These are phyloP conservation scores for Aspergillus homomorphus DNA, from an alignment of 495 filamentous ascomycete genomes.

Conservation along the genomic window DNA sequence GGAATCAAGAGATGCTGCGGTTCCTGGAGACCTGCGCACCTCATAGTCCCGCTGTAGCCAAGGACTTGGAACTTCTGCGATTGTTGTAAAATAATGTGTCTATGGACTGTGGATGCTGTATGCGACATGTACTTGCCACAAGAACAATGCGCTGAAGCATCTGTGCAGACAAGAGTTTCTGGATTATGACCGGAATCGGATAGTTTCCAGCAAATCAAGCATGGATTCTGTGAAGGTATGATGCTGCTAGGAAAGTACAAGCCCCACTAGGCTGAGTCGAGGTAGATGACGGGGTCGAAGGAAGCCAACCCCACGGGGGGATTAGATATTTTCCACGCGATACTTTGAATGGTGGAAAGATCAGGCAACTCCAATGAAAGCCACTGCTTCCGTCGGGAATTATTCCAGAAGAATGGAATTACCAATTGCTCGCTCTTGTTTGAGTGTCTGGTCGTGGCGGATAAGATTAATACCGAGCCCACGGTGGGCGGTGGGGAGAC, in stretches of 20 bases:
- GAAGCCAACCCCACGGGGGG: neutral
- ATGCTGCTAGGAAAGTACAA: neutral
- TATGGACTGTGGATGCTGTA: neutral
- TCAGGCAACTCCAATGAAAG: neutral
- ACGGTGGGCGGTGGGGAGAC: neutral
- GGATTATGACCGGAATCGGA: too few species aligned
- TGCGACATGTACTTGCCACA: too few species aligned
- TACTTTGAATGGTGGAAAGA: neutral
- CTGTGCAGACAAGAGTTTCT: too few species aligned
- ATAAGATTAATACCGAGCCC: neutral
- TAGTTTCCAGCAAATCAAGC: too few species aligned
- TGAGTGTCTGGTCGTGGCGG: neutral
- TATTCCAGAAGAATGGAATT: neutral
- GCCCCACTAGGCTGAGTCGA: neutral
- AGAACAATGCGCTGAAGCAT: too few species aligned
- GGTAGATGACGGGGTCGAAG: too few species aligned
- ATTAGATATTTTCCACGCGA: neutral
- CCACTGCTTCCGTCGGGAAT: neutral
- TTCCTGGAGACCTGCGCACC: constrained; percentile 43
- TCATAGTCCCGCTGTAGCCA: constrained; percentile 42
- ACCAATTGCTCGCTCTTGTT: neutral
- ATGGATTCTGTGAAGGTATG: too few species aligned
- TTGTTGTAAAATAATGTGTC: constrained; percentile 22
- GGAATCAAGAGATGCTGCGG: constrained; percentile 44
- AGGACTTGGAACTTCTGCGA: constrained; percentile 43